These are phyloP conservation scores for Lactarius tabidus DNA, from an alignment of 768 basidiomycete species.

Conservation along the genomic window DNA sequence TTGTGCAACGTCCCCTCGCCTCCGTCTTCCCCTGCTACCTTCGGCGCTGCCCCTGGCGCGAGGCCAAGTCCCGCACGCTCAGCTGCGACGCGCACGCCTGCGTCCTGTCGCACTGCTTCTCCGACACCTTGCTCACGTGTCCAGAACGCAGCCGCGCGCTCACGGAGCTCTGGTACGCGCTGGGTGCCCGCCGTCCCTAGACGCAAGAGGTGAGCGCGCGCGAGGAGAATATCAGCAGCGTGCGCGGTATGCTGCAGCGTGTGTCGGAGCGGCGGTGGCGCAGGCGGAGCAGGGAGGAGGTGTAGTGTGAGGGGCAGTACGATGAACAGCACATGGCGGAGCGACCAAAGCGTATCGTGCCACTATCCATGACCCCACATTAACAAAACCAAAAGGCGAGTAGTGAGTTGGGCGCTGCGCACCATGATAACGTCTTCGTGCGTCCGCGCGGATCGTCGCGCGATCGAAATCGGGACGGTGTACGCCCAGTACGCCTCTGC, in stretches of 20 bases:
- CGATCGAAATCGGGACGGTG: slow-evolving; percentile 13
- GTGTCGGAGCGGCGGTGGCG: not conserved
- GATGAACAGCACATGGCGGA: slow-evolving; percentile 24
- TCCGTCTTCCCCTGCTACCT: not conserved
- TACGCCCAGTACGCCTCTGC: slow-evolving; percentile 19
- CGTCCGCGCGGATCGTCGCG: not conserved
- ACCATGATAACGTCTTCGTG: slow-evolving; percentile 17
- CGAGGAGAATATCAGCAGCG: slow-evolving; percentile 12
- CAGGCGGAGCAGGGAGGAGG: slow-evolving; percentile 11
- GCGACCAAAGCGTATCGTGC: slow-evolving; percentile 22
- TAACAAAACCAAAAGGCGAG: not conserved
- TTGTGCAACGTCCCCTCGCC: slow-evolving; percentile 11
- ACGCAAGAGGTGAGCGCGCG: slow-evolving; percentile 15
- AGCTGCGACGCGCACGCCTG: slow-evolving; percentile 19
- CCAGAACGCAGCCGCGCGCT: slow-evolving; percentile 17
- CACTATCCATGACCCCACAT: not conserved
- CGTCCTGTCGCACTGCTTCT: slow-evolving; percentile 13
- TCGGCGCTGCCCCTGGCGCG: not conserved
- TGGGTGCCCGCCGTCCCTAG: slow-evolving; percentile 2
- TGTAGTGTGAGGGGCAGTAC: slow-evolving; percentile 18
- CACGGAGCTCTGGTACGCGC: slow-evolving; percentile 18
- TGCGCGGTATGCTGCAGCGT: not conserved
- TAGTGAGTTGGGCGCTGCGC: not conserved
- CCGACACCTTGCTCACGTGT: slow-evolving; percentile 11
- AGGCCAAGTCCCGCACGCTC: slow-evolving; percentile 9